These are phyloP conservation scores for Staphylotrichum longicolle DNA, from an alignment of 495 filamentous ascomycete species.

Conservation along the genomic window DNA sequence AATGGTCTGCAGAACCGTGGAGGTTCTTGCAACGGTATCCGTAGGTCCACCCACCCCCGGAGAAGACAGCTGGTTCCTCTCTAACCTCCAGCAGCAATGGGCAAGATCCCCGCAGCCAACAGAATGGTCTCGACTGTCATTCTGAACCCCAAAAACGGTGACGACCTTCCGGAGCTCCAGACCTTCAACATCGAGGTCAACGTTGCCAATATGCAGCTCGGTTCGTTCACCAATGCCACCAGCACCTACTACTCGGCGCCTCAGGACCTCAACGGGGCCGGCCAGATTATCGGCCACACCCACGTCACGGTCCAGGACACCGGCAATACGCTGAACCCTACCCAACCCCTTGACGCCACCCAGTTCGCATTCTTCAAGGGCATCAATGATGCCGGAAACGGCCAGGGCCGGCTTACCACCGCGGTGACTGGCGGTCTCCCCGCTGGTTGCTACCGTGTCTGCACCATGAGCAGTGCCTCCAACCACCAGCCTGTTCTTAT, in stretches of 20 bases:
- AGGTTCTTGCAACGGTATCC: conserved; percentile 73
- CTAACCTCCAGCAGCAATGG: conserved; percentile 56
- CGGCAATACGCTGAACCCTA: conserved; percentile 50
- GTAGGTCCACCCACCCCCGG: conserved; percentile 43
- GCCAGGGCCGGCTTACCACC: conserved; percentile 56
- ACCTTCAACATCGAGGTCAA: conserved; percentile 61
- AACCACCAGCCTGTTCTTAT: conserved; percentile 78
- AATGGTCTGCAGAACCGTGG: conserved; percentile 62
- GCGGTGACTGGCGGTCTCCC: conserved; percentile 62
- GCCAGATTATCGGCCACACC: conserved; percentile 64
- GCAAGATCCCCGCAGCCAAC: conserved; percentile 60
- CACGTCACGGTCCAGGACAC: conserved; percentile 69
- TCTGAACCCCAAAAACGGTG: conserved; percentile 49
- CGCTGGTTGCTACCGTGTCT: conserved; percentile 66
- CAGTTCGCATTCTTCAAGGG: conserved; percentile 74
- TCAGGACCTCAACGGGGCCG: conserved; percentile 54
- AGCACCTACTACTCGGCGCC: conserved; percentile 70
- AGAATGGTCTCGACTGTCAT: conserved; percentile 70
- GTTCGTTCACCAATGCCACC: conserved; percentile 64
- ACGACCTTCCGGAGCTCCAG: conserved; percentile 46
- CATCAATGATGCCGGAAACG: conserved; percentile 69
- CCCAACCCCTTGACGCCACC: conserved; percentile 52
- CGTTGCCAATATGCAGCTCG: conserved; percentile 58
- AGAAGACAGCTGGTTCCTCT: background rate
- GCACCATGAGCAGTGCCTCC: conserved; percentile 64